phyloP scores from a whole-genome alignment of 1,139 yeast species.

The Geotrichum citri-aurantii region DNA sequence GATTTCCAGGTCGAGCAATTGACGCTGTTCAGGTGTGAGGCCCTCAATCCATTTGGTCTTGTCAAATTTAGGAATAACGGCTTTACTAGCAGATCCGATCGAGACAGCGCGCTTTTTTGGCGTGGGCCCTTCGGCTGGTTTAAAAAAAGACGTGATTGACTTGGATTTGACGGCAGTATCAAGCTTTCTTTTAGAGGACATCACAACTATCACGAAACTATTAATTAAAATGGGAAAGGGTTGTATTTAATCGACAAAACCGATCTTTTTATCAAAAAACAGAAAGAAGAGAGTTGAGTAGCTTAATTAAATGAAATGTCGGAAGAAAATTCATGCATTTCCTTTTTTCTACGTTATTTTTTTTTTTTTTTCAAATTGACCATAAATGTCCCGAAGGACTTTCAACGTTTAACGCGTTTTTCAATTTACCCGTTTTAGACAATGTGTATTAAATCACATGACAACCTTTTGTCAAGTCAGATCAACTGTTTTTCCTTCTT shows the following conservation, averaged over 20 bases:
- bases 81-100: background rate
- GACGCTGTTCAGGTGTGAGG: conserved; percentile 48
- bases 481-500: background rate
- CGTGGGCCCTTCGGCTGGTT: conserved; percentile 7
- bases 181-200: conserved; percentile 15
- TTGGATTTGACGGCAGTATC: conserved; percentile 9
- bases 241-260: too few relatives aligned
- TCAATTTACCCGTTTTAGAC: background rate
- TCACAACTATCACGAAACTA: background rate
- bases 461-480: background rate
- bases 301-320: background rate
- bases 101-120: conserved; percentile 11
- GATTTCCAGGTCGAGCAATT: conserved; percentile 63
- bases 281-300: background rate
- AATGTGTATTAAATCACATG: background rate
- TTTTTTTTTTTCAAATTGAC: too few relatives aligned
- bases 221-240: background rate
- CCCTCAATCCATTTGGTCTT: conserved; percentile 50
- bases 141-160: conserved; percentile 15
- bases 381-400: too few relatives aligned
- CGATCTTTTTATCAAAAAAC: too few relatives aligned
- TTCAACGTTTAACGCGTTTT: background rate
- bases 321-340: too few relatives aligned
- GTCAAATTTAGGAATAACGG: conserved; percentile 35
- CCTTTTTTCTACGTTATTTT: background rate